Conservation (phyloP, 306 rosid species). For the Begonia loranthoides region DNA sequence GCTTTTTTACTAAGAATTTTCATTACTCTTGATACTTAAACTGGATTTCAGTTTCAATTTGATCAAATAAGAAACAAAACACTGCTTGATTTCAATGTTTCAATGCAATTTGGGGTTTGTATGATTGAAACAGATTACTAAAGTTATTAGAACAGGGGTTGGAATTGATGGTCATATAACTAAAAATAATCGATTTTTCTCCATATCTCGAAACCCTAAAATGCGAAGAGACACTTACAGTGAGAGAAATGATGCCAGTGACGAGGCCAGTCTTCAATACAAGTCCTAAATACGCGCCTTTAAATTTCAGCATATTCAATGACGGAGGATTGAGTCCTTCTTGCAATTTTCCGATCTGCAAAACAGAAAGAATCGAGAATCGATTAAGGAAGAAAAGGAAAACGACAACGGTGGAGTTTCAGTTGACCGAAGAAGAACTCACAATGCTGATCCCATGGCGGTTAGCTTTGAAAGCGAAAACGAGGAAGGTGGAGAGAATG, state of each 20-base stretch:
- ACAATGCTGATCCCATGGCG: slow-evolving; percentile 73
- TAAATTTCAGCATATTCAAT: slow-evolving; percentile 55
- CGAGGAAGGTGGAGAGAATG: slow-evolving; percentile 61
- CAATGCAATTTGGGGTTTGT: too few species aligned
- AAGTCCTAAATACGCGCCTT: slow-evolving; percentile 39
- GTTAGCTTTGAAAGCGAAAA: slow-evolving; percentile 56
- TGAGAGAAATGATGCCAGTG: slow-evolving; percentile 91
- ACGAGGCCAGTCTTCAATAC: slow-evolving; percentile 65
- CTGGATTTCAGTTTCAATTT: too few species aligned
- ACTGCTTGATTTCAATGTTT: too few species aligned
- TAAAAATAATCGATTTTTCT: too few species aligned
- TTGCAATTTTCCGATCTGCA: slow-evolving; percentile 72
- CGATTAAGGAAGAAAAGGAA: not conserved
- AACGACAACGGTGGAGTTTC: not conserved
- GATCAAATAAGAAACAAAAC: too few species aligned
- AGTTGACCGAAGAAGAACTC: slow-evolving; percentile 7
- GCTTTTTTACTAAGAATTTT: too few species aligned
- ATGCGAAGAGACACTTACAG: slow-evolving; percentile 29
- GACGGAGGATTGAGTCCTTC: slow-evolving; percentile 89
- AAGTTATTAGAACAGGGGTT: too few species aligned
- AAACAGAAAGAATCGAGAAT: slow-evolving; percentile 5
- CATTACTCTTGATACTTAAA: too few species aligned
- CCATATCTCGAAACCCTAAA: not conserved
- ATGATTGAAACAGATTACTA: too few species aligned
- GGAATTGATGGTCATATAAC: too few species aligned